Evolutionary conservation across 805 yeast genomes (phyloP), one percentile per base, ranked within the genome.

Genomic region (Blastobotrys parvus): DNA sequence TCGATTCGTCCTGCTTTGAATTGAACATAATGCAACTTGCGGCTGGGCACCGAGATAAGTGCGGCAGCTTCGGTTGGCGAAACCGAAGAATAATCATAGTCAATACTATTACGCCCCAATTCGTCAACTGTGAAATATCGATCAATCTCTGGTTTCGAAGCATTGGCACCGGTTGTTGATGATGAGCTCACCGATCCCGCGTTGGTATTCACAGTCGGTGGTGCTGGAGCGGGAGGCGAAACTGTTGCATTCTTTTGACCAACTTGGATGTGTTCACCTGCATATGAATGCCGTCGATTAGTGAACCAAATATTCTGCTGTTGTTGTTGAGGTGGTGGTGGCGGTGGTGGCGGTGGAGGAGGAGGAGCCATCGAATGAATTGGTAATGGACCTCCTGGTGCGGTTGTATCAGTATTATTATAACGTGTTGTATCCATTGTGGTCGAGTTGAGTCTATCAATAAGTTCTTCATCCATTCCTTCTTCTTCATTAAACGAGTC

Each of bases 1-100:
- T 87, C 95, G 43, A 80, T 64, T 35, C 96, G 69, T 6, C 87
- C 85, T 22, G 81, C 77, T 59, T 88, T 87, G 65, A 87, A 87
- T 43, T 80, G 78, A 34, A 86, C 83, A 36, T 82, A 63, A 29
- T 78, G 74, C 43, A 84, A 67, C 46, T 64, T 66, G 41, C 43
- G 45, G 44, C 51, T 39, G 5, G 66, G 62, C 6, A 55, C 59
- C 8, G 52, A 42, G 21, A 52, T 47, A 25, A 52, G 23, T 8
- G 39, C 11, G 31, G 41, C 20, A 21, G 31, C 35, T 32, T 15
- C 31, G 29, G 35, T 21, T 38, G 21, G 25, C 35, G 19, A 6
- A 43, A 36, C 13, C 8, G 34, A 13, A 13, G 41, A 38, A 27
- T 38, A n/a, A 17, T 15, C 21, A 6, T 36, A 22, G 21, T 33